phyloP scores from a whole-genome alignment of 495 filamentous ascomycete species.

The Xylaria telfairii region DNA sequence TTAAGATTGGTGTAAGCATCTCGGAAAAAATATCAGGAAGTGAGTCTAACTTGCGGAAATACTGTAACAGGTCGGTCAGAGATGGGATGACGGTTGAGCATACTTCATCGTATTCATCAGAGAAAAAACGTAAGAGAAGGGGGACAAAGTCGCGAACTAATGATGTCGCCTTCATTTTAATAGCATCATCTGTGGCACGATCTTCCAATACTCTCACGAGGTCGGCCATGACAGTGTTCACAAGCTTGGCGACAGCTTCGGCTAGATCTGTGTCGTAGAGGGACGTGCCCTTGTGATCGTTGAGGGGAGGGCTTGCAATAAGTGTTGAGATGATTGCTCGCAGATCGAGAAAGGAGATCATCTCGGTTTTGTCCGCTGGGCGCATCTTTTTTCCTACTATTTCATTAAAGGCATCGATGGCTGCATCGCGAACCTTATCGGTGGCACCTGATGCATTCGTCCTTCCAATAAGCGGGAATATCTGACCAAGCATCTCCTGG shows the following conservation, averaged over 20 bases:
- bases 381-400: slow-evolving; percentile 99
- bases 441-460: slow-evolving; percentile 56
- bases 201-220: slow-evolving; percentile 78
- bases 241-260: slow-evolving; percentile 92
- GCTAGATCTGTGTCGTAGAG: slow-evolving; percentile 94
- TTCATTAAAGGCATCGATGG: slow-evolving; percentile 91
- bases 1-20: slow-evolving; percentile 84
- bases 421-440: slow-evolving; percentile 81
- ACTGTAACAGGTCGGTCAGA: slow-evolving; percentile 85
- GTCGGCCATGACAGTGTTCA: slow-evolving; percentile 85
- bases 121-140: slow-evolving; percentile 87
- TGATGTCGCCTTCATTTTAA: slow-evolving; percentile 69
- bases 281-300: slow-evolving; percentile 75
- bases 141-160: slow-evolving; percentile 83
- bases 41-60: slow-evolving; percentile 77
- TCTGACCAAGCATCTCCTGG: slow-evolving; percentile 77
- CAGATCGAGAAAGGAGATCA: slow-evolving; percentile 90
- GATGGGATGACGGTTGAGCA: slow-evolving; percentile 93
- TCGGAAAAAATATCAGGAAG: slow-evolving; percentile 71
- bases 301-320: slow-evolving; percentile 76
- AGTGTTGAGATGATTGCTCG: slow-evolving; percentile 81
- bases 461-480: slow-evolving; percentile 79
- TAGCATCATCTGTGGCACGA: slow-evolving; percentile 56
- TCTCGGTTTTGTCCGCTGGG: slow-evolving; percentile 84
- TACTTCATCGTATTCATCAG: slow-evolving; percentile 97